Conservation (phyloP, 1,284 basidiomycete species). For the Cryptococcus sp. region DNA sequence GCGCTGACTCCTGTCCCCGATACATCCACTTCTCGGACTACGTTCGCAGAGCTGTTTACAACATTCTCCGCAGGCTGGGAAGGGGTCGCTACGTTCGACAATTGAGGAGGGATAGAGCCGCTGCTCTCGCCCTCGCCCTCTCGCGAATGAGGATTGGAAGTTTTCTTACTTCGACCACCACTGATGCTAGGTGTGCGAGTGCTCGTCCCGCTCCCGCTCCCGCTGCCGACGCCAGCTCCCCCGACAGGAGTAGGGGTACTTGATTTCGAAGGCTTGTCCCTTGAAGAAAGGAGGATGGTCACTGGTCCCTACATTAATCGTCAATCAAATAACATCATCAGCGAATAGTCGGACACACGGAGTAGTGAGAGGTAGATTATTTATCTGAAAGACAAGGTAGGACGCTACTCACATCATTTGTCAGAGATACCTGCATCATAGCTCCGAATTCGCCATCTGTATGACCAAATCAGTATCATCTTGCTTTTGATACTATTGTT, state of each 20-base stretch:
- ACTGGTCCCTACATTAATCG: slow-evolving; percentile 30
- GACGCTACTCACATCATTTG: slow-evolving; percentile 68
- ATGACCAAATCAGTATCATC: slow-evolving; percentile 1
- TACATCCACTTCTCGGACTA: not conserved
- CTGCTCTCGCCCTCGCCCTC: not conserved
- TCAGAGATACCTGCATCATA: slow-evolving; percentile 85
- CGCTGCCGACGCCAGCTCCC: not conserved
- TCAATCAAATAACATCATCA: not conserved
- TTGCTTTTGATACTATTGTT: not conserved
- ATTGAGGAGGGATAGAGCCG: not conserved
- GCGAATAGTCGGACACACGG: not conserved
- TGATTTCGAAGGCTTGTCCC: slow-evolving; percentile 12
- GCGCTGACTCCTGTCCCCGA: not conserved
- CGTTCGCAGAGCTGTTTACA: not conserved
- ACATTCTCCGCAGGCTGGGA: not conserved
- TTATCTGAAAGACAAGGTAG: not conserved
- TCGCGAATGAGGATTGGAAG: not conserved
- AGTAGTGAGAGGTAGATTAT: not conserved
- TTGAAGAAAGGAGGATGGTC: slow-evolving; percentile 31
- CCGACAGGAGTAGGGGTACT: not conserved
- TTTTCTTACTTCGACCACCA: too few relatives aligned
- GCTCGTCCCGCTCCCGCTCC: too few relatives aligned
- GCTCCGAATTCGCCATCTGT: slow-evolving; percentile 87
- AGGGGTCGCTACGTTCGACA: slow-evolving; percentile 2
- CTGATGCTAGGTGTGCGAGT: too few relatives aligned